A percentile compares a stretch with the other conserved stretches of the same genome.
Conservation (phyloP, 352 stramenopile species). For the Hyaloperonospora brassicae region DNA sequence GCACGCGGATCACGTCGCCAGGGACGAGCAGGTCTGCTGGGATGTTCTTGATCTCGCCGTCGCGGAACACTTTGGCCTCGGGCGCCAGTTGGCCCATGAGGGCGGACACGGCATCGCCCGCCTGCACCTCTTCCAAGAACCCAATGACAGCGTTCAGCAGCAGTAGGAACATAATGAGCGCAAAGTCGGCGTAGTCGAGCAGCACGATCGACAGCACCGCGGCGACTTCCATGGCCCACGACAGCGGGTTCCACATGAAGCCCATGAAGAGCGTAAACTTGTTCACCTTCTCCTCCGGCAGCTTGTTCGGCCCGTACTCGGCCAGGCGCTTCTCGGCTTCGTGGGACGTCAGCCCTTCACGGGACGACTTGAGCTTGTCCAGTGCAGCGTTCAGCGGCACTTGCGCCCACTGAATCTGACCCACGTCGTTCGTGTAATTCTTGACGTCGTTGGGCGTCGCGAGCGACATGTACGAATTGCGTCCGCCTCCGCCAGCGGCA, state of each 20-base stretch:
- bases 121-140: slow-evolving; percentile 81
- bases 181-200: slow-evolving; percentile 72
- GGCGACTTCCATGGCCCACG: slow-evolving; percentile 74
- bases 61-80: slow-evolving; percentile 74
- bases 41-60: slow-evolving; percentile 68
- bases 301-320: slow-evolving; percentile 77
- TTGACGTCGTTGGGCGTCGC: slow-evolving; percentile 68
- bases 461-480: slow-evolving; percentile 71
- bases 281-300: slow-evolving; percentile 71
- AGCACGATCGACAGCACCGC: slow-evolving; percentile 68
- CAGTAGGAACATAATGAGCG: slow-evolving; percentile 58
- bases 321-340: slow-evolving; percentile 66
- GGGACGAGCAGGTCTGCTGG: slow-evolving; percentile 59
- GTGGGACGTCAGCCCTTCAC: slow-evolving; percentile 59
- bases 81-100: slow-evolving; percentile 86
- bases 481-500: slow-evolving; percentile 35
- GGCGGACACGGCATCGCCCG: slow-evolving; percentile 79
- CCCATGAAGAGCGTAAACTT: slow-evolving; percentile 68
- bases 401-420: slow-evolving; percentile 65
- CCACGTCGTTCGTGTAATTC: slow-evolving; percentile 74
- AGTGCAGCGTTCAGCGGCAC: slow-evolving; percentile 72
- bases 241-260: slow-evolving; percentile 82
- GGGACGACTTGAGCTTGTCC: slow-evolving; percentile 72
- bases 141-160: slow-evolving; percentile 69
- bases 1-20: slow-evolving; percentile 64